These are phyloP conservation scores for Aspergillus olivimuriae DNA, from an alignment of 495 filamentous ascomycete genomes.

Conservation along the genomic window DNA sequence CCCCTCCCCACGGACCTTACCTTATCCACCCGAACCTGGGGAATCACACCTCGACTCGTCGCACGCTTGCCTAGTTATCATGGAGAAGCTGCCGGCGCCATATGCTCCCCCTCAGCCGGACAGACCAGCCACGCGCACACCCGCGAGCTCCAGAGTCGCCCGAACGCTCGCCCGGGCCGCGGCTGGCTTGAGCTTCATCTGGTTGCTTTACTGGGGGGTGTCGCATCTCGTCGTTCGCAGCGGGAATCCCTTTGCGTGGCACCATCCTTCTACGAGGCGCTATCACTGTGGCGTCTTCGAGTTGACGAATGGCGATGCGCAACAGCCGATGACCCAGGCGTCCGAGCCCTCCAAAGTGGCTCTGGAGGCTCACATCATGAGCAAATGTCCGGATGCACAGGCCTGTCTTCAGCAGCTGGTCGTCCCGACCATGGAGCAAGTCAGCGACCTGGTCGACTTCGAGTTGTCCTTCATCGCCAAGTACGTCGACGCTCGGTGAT, in stretches of 20 bases:
- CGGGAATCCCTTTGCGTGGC: conserved; percentile 7
- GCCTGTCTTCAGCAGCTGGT: conserved; percentile 77
- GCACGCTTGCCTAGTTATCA: background rate
- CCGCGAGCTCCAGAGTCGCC: conserved; percentile 5
- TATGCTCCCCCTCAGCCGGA: too few species aligned
- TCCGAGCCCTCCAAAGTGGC: conserved; percentile 47
- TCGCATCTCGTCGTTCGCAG: conserved; percentile 3
- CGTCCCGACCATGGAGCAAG: conserved; percentile 76
- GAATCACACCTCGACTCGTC: background rate
- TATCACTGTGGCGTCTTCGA: background rate
- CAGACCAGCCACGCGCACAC: too few species aligned
- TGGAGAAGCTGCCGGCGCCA: too few species aligned
- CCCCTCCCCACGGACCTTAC: too few species aligned
- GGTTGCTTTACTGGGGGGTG: conserved; percentile 20
- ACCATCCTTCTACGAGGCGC: background rate
- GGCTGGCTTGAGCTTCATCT: conserved; percentile 15
- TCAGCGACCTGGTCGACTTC: conserved; percentile 83
- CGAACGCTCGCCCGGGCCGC: conserved; percentile 12
- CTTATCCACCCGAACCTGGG: background rate
- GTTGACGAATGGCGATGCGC: conserved; percentile 1
- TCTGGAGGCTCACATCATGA: conserved; percentile 89
- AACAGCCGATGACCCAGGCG: conserved; percentile 1
- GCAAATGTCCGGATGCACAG: conserved; percentile 84
- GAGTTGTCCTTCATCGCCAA: conserved; percentile 82
- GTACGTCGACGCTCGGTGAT: conserved; percentile 32